Evolutionary conservation across 768 basidiomycete species (phyloP).

Genomic region (Termitomyces sp.): DNA sequence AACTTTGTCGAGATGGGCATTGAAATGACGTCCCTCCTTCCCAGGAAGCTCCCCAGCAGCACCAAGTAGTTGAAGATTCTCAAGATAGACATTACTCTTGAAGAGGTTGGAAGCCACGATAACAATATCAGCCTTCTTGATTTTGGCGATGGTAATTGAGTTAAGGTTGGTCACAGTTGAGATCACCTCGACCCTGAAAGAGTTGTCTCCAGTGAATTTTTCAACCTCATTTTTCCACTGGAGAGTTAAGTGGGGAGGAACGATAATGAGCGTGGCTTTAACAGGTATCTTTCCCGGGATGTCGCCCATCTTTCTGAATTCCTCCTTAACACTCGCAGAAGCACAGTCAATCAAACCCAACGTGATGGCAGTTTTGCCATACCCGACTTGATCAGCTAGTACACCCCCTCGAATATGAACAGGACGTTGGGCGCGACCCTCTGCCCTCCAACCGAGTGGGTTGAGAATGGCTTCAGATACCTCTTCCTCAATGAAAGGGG

Average conservation of each 20-base stretch:
- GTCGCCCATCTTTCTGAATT: slow-evolving; percentile 49
- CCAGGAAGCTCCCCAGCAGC: slow-evolving; percentile 65
- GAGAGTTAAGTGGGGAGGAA: slow-evolving; percentile 84
- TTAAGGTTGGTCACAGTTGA: slow-evolving; percentile 72
- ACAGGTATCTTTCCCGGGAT: slow-evolving; percentile 67
- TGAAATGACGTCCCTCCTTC: slow-evolving; percentile 88
- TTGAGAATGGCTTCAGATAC: slow-evolving; percentile 87
- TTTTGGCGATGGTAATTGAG: slow-evolving; percentile 62
- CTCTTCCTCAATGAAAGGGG: slow-evolving; percentile 89
- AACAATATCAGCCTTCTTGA: slow-evolving; percentile 82
- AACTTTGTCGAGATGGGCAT: slow-evolving; percentile 68
- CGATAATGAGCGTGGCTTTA: slow-evolving; percentile 79
- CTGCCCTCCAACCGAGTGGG: slow-evolving; percentile 91
- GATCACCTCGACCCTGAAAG: slow-evolving; percentile 63
- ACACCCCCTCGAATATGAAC: slow-evolving; percentile 83
- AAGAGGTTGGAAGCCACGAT: slow-evolving; percentile 87
- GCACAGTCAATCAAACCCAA: slow-evolving; percentile 83
- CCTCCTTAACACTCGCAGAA: slow-evolving; percentile 48
- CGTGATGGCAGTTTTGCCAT: slow-evolving; percentile 95
- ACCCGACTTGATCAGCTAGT: slow-evolving; percentile 93
- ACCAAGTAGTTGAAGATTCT: slow-evolving; percentile 70
- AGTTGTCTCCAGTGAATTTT: slow-evolving; percentile 66
- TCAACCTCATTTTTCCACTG: slow-evolving; percentile 87
- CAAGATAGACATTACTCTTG: slow-evolving; percentile 70
- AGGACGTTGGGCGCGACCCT: slow-evolving; percentile 80